A percentile compares a stretch with the other conserved stretches of the same genome.
These are phyloP conservation scores for Drechslerella coelobrocha DNA, from an alignment of 2,329 filamentous ascomycete genomes.

Conservation along the genomic window DNA sequence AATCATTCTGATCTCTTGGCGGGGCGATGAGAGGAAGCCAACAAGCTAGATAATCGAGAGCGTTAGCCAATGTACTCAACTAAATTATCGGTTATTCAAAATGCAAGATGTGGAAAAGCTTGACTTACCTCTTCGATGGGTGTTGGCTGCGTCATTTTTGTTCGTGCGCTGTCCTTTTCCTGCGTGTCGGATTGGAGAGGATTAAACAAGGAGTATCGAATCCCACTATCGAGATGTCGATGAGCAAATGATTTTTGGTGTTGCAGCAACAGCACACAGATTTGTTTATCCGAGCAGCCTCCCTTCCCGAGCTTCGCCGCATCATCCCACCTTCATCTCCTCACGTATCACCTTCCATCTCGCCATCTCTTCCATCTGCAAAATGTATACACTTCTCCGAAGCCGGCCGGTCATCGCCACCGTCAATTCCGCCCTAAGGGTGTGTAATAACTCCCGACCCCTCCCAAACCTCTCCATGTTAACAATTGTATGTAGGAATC, in stretches of 20 bases:
- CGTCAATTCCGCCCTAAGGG: slow-evolving; percentile 74
- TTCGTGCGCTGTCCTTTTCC: not conserved
- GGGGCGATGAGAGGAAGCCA: slow-evolving; percentile 89
- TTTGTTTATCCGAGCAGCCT: slow-evolving; percentile 56
- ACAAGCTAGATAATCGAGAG: slow-evolving; percentile 71
- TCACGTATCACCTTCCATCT: slow-evolving; percentile 41
- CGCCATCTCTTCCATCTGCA: slow-evolving; percentile 43
- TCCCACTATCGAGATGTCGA: not conserved
- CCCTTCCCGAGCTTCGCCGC: slow-evolving; percentile 50
- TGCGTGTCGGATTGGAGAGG: not conserved
- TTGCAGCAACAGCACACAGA: slow-evolving; percentile 12
- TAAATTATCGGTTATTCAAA: not conserved
- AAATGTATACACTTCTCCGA: slow-evolving; percentile 89
- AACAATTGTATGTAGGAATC: slow-evolving; percentile 52
- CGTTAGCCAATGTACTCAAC: not conserved
- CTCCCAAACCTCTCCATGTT: slow-evolving; percentile 51
- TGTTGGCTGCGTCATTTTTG: slow-evolving; percentile 33
- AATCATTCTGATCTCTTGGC: slow-evolving; percentile 85
- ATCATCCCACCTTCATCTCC: slow-evolving; percentile 36
- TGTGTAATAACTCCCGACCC: slow-evolving; percentile 60
- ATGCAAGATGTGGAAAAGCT: too few relatives aligned
- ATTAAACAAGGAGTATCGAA: not conserved
- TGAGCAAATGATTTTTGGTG: slow-evolving; percentile 16
- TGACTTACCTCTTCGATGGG: slow-evolving; percentile 43
- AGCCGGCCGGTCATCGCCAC: slow-evolving; percentile 80